Conservation (phyloP, 306 rosid genomes). For the Acacia confusa region DNA sequence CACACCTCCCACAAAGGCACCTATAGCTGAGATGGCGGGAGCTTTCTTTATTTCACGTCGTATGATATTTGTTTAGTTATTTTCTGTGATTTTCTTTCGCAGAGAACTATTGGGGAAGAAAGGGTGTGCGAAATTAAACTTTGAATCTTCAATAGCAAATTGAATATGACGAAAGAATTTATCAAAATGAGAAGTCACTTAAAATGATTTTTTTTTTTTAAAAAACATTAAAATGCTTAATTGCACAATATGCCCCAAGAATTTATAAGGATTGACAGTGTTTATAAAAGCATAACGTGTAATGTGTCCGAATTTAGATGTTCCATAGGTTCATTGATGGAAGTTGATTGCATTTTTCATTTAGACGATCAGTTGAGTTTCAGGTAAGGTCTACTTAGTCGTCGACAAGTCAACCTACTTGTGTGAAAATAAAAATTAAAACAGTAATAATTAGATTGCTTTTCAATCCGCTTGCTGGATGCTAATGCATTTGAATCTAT, state of each 20-base stretch:
- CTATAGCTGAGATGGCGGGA: conserved; percentile 56
- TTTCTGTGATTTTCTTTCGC: conserved; percentile 28
- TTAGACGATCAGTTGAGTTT: not conserved
- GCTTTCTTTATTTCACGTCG: conserved; percentile 43
- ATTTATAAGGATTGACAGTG: not conserved
- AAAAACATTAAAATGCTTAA: not conserved
- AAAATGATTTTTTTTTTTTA: not conserved
- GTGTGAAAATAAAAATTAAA: no score
- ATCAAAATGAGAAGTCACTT: not conserved
- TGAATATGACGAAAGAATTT: not conserved
- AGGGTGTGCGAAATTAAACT: conserved; percentile 34
- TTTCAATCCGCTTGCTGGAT: not conserved
- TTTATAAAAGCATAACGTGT: not conserved
- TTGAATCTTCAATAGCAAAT: not conserved
- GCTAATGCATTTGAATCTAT: not conserved
- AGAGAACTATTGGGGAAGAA: conserved; percentile 35
- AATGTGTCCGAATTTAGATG: not conserved
- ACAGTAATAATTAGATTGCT: not conserved
- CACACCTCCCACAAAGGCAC: conserved; percentile 44
- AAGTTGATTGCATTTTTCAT: not conserved
- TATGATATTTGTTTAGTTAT: conserved; percentile 30
- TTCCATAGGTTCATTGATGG: not conserved
- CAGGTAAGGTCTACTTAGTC: not conserved
- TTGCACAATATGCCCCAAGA: not conserved
- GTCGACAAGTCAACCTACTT: not conserved